Percentiles rank a stretch among this genome's conserved stretches.
These are phyloP conservation scores for Cryptococcus depauperatus DNA, from an alignment of 1,284 basidiomycete species.

Conservation along the genomic window DNA sequence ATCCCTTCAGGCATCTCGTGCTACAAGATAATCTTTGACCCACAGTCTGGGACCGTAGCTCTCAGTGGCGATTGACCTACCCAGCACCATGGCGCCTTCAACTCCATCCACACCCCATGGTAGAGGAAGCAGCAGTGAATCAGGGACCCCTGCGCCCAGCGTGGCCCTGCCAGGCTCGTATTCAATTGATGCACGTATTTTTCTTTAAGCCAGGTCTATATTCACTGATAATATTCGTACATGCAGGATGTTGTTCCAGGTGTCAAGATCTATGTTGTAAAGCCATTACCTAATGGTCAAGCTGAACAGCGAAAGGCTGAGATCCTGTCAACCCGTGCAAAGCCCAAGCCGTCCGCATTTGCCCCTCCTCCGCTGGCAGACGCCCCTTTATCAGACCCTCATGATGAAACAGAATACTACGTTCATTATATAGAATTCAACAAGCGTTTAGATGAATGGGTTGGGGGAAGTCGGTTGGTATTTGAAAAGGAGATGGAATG, in stretches of 20 bases:
- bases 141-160: slow-evolving; percentile 46
- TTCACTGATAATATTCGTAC: slow-evolving; percentile 4
- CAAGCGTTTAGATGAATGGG: slow-evolving; percentile 98
- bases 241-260: slow-evolving; percentile 73
- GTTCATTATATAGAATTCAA: slow-evolving; percentile 98
- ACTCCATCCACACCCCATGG: slow-evolving; percentile 34
- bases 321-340: slow-evolving; percentile 83
- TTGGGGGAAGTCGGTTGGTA: slow-evolving; percentile 78
- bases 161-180: slow-evolving; percentile 65
- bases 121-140: slow-evolving; percentile 26
- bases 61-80: background rate
- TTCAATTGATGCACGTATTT: slow-evolving; percentile 56
- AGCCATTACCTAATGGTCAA: slow-evolving; percentile 63
- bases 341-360: slow-evolving; percentile 53
- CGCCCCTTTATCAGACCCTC: slow-evolving; percentile 36
- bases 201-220: background rate
- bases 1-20: too few species aligned
- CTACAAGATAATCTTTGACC: too few species aligned
- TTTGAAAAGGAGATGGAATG: slow-evolving; percentile 83
- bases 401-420: slow-evolving; percentile 82
- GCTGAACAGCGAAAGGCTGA: slow-evolving; percentile 84
- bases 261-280: slow-evolving; percentile 83
- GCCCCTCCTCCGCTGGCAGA: slow-evolving; percentile 54
- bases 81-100: slow-evolving; percentile 29
- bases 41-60: too few species aligned